Evolutionary conservation across 1,139 yeast species (phyloP), one percentile per base, ranked within the genome.

Genomic region (Suhomyces chickasaworum): DNA sequence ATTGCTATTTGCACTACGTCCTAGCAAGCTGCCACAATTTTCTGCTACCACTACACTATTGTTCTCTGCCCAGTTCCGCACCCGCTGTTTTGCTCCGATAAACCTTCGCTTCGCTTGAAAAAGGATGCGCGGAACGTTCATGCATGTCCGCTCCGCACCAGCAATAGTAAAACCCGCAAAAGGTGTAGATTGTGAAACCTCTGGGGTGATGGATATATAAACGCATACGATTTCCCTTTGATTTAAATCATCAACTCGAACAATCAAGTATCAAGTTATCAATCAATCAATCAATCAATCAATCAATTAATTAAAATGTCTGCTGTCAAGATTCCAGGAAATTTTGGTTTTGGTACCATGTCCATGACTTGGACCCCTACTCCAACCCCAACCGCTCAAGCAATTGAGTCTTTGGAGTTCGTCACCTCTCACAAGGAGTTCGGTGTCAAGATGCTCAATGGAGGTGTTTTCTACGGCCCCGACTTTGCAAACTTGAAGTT

Each of bases 401-500:
- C 83, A 1, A 64, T 81, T 48, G 73, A 73, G 33, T 61, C 75
- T 13, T 65, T 83, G 59, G 71, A 73, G 49, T 68, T 66, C 37
- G 81, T 81, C 9, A 61, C 77, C n/a, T 49, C 60, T 10, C 56
- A 61, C 36, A 49, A 53, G 7, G 72, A 76, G 29, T 68, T 73
- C 35, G 83, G 81, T 29, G 77, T 77, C 47, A 78, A 77, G 25
- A 75, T 85, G 49, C 69, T 88, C 68, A 89, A 89, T 59, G 81
- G 81, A 25, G 95, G 95, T 46, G 93, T 85, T 56, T 87, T 89
- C 60, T 89, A 89, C 59, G 95, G 95, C 21, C 63, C 73, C 0
- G 66, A 73, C 41, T 65, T 68, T 39, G 71, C 76, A 40, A 69
- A 66, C 44, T 65, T 86, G 65, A 68, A 77, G 55, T 72, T 81